Percentiles rank a stretch among this genome's conserved stretches.
These are phyloP conservation scores for Casaregolazyma suthepensis DNA, from an alignment of 1,139 yeast genomes.

Conservation along the genomic window DNA sequence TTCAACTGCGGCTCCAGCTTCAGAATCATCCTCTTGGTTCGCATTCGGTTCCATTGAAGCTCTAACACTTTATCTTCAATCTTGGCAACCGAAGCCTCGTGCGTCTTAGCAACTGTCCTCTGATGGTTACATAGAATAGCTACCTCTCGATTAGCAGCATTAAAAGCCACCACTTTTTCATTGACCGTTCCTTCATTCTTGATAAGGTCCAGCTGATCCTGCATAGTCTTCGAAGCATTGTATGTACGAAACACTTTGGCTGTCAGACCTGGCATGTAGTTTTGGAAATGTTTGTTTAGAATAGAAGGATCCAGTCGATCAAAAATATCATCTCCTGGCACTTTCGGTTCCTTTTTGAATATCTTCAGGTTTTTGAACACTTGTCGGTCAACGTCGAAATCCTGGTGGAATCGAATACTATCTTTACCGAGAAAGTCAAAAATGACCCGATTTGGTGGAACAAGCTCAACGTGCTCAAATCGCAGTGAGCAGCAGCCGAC, in stretches of 20 bases:
- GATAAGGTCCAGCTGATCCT: slow-evolving; percentile 80
- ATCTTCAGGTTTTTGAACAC: slow-evolving; percentile 83
- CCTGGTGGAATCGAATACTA: slow-evolving; percentile 86
- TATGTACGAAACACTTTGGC: slow-evolving; percentile 98
- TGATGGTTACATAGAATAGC: slow-evolving; percentile 97
- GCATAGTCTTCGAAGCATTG: slow-evolving; percentile 96
- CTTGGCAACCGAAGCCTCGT: slow-evolving; percentile 72
- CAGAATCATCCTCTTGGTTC: slow-evolving; percentile 65
- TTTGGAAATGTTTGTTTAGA: slow-evolving; percentile 80
- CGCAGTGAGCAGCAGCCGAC: slow-evolving; percentile 96
- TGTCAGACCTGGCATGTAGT: slow-evolving; percentile 86
- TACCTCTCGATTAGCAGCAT: slow-evolving; percentile 92
- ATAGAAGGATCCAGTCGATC: slow-evolving; percentile 82
- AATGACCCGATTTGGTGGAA: slow-evolving; percentile 82
- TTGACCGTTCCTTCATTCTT: slow-evolving; percentile 79
- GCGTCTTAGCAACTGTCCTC: slow-evolving; percentile 81
- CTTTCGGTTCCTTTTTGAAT: slow-evolving; percentile 82
- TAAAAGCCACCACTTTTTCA: slow-evolving; percentile 80
- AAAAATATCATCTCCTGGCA: slow-evolving; percentile 86
- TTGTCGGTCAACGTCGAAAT: slow-evolving; percentile 82
- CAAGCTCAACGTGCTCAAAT: slow-evolving; percentile 78
- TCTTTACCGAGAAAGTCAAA: slow-evolving; percentile 96
- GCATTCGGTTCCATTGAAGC: slow-evolving; percentile 74
- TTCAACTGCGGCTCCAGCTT: slow-evolving; percentile 55
- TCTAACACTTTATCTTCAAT: slow-evolving; percentile 73